Conservation (phyloP, 208 protist genomes). For the Leishmania major region DNA sequence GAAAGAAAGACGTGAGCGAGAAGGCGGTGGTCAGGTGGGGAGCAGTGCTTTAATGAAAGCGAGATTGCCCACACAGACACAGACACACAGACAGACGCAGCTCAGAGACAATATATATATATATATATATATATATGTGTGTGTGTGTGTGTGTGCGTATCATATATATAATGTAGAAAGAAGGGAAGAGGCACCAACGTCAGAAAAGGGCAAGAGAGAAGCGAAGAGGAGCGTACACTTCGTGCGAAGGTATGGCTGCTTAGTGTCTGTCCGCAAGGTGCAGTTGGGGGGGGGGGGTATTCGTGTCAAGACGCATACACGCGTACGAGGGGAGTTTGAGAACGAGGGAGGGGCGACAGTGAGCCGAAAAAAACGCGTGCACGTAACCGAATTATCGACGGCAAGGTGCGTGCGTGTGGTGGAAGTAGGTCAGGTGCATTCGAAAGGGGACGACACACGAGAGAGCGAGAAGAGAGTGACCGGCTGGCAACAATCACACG, state of each 20-base stretch:
- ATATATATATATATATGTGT: not conserved
- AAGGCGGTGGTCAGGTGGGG: constrained; percentile 4
- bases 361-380: too few relatives aligned
- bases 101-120: not conserved
- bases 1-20: constrained; percentile 5
- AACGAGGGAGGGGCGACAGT: too few relatives aligned
- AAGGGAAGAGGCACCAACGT: not conserved
- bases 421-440: not conserved
- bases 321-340: not conserved
- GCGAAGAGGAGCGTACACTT: not conserved
- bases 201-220: not conserved
- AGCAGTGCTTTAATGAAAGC: constrained; percentile 7
- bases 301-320: not conserved
- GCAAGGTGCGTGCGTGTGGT: not conserved
- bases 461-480: not conserved
- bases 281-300: not conserved
- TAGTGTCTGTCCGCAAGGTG: not conserved
- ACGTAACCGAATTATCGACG: not conserved
- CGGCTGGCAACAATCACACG: not conserved
- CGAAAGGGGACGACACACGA: not conserved
- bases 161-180: not conserved
- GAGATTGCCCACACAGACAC: not conserved
- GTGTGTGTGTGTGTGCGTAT: not conserved
- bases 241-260: not conserved
- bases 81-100: not conserved